Evolutionary conservation across 164 flowering plant genomes (phyloP), one percentile per base, ranked within the genome.

Genomic region (Sextonia rubra): DNA sequence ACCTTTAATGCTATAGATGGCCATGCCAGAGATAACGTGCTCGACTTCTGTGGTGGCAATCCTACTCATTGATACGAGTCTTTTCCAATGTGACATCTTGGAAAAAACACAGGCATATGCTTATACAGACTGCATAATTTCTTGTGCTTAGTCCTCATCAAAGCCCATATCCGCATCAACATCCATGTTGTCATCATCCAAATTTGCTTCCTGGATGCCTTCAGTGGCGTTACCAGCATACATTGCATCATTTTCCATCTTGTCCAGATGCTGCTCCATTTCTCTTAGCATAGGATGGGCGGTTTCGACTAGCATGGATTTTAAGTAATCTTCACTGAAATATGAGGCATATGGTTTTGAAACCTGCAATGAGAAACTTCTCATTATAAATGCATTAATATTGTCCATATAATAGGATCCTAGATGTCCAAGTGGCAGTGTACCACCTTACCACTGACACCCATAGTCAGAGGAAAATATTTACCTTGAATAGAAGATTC

Each of bases 281-380:
- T 44, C 73, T 30, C 27, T 68, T 1, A 68, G 0, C 69, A 30
- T 63, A 60, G 56, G 32, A 47, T 74, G 69, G 58, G 64, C 49
- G 15, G 15, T 20, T 14, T 25, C 26, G 5, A 72, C 78, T 76
- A 60, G 73, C 92, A 89, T 80, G 4, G 84, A 65, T 62, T 82
- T 76, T 69, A 93, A 69, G 69, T 79, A 86, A 32, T 73, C 82
- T 8, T 86, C 88, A 20, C 75, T 78, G 83, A 92, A 89, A 72
- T 80, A 90, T 30, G 83, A 72, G 1, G 82, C 3, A 30, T 87
- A 90, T 0, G 97, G 97, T 85, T 88, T 90, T 17, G 85, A 77
- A 27, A 92, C 93, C 95, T 90, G 83, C 67, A 80, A 73, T 3
- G 58, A 56, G 2, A 47, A 66, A 14, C 7, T 30, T 30, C 18